Conservation (phyloP, 306 rosid genomes). For the Inga leiocalycina region DNA sequence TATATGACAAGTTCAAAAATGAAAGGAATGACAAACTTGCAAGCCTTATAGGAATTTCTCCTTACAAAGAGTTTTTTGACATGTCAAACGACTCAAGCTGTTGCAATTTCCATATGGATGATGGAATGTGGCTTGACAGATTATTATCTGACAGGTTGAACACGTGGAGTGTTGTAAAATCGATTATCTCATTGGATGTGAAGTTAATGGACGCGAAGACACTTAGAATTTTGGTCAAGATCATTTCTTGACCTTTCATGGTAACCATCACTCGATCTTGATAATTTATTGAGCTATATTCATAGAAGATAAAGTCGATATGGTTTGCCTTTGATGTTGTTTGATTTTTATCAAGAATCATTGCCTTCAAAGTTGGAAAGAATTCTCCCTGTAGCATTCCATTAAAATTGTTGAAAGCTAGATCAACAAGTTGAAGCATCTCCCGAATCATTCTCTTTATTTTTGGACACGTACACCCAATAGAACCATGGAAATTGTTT, state of each 20-base stretch:
- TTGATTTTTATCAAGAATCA: too few relatives aligned
- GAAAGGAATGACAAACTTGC: background rate
- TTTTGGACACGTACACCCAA: too few relatives aligned
- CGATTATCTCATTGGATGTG: constrained; percentile 34
- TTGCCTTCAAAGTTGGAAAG: too few relatives aligned
- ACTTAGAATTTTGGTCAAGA: constrained; percentile 23
- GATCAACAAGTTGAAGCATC: too few relatives aligned
- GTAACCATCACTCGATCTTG: constrained; percentile 5
- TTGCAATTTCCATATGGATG: background rate
- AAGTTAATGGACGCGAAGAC: constrained; percentile 31
- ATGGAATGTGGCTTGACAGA: constrained; percentile 24
- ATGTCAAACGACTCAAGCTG: background rate
- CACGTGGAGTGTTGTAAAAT: background rate
- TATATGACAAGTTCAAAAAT: background rate
- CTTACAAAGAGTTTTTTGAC: background rate
- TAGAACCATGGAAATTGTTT: too few relatives aligned
- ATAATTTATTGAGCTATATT: background rate
- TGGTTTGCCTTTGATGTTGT: too few relatives aligned
- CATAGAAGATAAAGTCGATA: too few relatives aligned
- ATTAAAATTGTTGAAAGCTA: too few relatives aligned
- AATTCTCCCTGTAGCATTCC: too few relatives aligned
- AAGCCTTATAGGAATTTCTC: background rate
- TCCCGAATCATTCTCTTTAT: too few relatives aligned
- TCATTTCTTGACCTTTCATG: constrained; percentile 2
- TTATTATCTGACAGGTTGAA: constrained; percentile 37